phyloP scores from a whole-genome alignment of 2,329 filamentous ascomycete genomes.

The Calonectria henricotiae region DNA sequence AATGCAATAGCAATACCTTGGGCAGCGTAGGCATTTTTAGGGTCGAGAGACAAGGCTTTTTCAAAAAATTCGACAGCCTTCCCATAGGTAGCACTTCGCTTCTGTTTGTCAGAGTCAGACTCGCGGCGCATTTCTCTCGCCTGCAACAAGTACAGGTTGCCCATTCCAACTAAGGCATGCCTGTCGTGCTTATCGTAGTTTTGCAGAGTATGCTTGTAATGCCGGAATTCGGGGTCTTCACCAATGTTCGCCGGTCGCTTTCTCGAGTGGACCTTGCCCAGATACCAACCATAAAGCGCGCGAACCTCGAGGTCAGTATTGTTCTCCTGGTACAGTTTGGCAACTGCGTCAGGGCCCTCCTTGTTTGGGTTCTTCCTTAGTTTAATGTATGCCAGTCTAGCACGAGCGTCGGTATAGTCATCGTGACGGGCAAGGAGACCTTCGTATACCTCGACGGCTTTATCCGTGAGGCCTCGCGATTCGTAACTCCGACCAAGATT shows the following conservation, averaged over 20 bases:
- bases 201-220: constrained; percentile 97
- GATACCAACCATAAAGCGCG: constrained; percentile 94
- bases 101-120: constrained; percentile 91
- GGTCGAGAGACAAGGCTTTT: constrained; percentile 95
- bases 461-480: constrained; percentile 83
- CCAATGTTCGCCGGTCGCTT: constrained; percentile 86
- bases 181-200: constrained; percentile 97
- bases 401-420: constrained; percentile 93
- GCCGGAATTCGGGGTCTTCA: constrained; percentile 92
- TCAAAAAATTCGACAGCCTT: constrained; percentile 99
- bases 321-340: constrained; percentile 88
- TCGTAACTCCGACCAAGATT: constrained; percentile 96
- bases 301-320: constrained; percentile 92
- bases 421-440: constrained; percentile 86
- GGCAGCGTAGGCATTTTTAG: constrained; percentile 95
- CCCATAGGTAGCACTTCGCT: constrained; percentile 87
- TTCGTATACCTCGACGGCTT: constrained; percentile 92
- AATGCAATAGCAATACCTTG: constrained; percentile 96
- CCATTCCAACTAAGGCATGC: constrained; percentile 98
- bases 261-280: constrained; percentile 85
- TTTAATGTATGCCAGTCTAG: constrained; percentile 91
- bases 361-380: constrained; percentile 86
- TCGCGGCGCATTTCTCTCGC: constrained; percentile 96
- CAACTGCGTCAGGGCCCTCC: constrained; percentile 88
- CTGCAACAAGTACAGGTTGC: constrained; percentile 88